These are phyloP conservation scores for Mortierella sp. DNA, from an alignment of 371 early-diverging fungal species.

Conservation along the genomic window DNA sequence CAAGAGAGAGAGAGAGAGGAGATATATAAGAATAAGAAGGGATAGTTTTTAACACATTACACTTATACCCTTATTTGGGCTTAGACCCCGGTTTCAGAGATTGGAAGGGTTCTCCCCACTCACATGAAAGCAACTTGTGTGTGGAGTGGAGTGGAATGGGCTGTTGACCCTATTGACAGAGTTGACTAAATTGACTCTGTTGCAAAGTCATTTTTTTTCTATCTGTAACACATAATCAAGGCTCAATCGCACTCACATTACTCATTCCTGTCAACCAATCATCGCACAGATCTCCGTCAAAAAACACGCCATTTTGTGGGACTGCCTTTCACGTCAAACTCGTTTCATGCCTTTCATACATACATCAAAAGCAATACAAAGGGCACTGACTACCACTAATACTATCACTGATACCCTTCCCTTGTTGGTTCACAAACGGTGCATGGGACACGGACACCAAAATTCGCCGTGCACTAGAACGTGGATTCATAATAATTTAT, in stretches of 20 bases:
- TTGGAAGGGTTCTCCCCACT: neutral
- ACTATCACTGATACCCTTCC: no score
- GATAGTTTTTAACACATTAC: neutral
- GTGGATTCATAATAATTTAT: no score
- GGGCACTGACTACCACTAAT: neutral
- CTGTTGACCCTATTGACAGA: conserved; percentile 7
- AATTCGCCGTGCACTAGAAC: no score
- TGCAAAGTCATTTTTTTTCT: neutral
- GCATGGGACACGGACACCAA: no score
- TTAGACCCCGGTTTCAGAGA: neutral
- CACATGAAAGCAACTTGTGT: conserved; percentile 4
- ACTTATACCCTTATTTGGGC: neutral
- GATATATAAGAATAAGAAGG: neutral
- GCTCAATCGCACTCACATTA: conserved; percentile 30
- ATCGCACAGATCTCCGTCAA: conserved; percentile 19
- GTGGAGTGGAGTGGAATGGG: conserved; percentile 1
- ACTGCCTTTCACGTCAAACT: neutral
- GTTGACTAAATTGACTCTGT: conserved; percentile 28
- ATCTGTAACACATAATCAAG: conserved; percentile 12
- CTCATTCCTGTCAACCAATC: conserved; percentile 35
- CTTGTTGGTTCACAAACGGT: no score
- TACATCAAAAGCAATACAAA: neutral
- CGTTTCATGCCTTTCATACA: neutral
- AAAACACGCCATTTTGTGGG: conserved; percentile 1
- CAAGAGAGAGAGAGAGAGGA: neutral